Percentiles rank a stretch among this genome's conserved stretches.
These are phyloP conservation scores for Avicennia marina DNA, from an alignment of 257 asterid genomes.

Conservation along the genomic window DNA sequence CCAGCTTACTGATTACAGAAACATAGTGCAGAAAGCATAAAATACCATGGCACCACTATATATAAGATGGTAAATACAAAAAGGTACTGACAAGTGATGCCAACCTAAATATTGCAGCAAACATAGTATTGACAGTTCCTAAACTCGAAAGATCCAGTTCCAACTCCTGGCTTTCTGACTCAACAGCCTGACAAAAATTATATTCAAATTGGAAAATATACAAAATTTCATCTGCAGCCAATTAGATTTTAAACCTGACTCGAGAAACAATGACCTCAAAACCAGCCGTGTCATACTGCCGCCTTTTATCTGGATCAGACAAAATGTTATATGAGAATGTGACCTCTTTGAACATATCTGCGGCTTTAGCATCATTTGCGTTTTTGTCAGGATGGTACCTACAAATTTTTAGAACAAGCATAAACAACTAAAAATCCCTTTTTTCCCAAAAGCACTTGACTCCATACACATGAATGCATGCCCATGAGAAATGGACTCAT, in stretches of 20 bases:
- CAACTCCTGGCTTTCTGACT: conserved; percentile 86
- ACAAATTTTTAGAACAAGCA: conserved; percentile 17
- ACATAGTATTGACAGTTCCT: conserved; percentile 93
- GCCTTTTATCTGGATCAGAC: conserved; percentile 88
- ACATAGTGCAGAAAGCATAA: conserved; percentile 7
- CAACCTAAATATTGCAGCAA: conserved; percentile 97
- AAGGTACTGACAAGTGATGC: conserved; percentile 18
- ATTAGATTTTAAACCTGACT: conserved; percentile 6
- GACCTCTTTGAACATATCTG: conserved; percentile 88
- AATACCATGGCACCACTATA: conserved; percentile 4
- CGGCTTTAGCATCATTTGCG: conserved; percentile 82
- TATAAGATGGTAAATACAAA: conserved; percentile 1
- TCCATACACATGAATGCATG: no score
- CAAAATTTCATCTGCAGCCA: not conserved
- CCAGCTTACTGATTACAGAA: conserved; percentile 71
- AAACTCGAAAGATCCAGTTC: conserved; percentile 96
- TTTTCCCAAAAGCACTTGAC: no score
- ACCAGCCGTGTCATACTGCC: conserved; percentile 84
- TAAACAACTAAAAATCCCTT: conserved; percentile 14
- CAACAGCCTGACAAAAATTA: conserved; percentile 71
- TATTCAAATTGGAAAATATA: conserved; percentile 8
- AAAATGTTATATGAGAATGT: conserved; percentile 90
- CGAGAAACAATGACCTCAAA: conserved; percentile 58
- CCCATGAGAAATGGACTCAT: no score
- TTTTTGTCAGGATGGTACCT: conserved; percentile 99